Evolutionary conservation across 192 early-diverging fungal genomes (phyloP), one percentile per base, ranked within the genome.

Genomic region (Podila epicladia): DNA sequence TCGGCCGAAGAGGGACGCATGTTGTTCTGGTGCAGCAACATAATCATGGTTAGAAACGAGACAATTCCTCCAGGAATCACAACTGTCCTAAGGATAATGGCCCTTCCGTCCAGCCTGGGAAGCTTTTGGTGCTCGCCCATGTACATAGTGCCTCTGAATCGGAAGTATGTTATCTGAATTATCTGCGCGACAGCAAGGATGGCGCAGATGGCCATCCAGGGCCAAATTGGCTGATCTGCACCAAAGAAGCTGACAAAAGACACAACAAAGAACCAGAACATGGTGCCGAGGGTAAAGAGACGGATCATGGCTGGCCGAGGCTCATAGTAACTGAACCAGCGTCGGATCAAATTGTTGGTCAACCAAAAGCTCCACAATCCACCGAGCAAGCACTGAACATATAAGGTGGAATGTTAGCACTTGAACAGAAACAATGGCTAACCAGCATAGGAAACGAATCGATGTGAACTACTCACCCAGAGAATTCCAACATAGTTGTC

Each of bases 271-370:
- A 86, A 84, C 87, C 87, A 90, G 59, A 82, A 89, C 38, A 89
- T 86, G 31, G 77, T 80, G 41, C 77, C 86, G 24, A 90, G 74
- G 3, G 85, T 84, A 55, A 87, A 82, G 38, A 90, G 64, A 5
- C 89, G 86, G 35, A 86, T 75, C 37, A 89, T 84, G 37, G 86
- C 84, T 31, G 79, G 87, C 11, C 75, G 83, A 3, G 86, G 75
- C 58, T 90, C 87, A 50, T 90, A 89, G 70, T 85, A 84, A 68
- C 85, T 85, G 31, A 89, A 84, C 89, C 87, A 90, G 24, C 89
- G 82, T 22, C 84, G 82, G 48, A 87, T 82, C 82, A 90, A 82
- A 67, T 85, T 85, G 11, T 85, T 88, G 9, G 87, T 85, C 19
- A 90, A 61, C 62, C 87, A 86, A 61, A 76, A 86, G 64, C 86